Evolutionary conservation across 192 early-diverging fungal genomes (phyloP).

Genomic region (Coemansia sp.): DNA sequence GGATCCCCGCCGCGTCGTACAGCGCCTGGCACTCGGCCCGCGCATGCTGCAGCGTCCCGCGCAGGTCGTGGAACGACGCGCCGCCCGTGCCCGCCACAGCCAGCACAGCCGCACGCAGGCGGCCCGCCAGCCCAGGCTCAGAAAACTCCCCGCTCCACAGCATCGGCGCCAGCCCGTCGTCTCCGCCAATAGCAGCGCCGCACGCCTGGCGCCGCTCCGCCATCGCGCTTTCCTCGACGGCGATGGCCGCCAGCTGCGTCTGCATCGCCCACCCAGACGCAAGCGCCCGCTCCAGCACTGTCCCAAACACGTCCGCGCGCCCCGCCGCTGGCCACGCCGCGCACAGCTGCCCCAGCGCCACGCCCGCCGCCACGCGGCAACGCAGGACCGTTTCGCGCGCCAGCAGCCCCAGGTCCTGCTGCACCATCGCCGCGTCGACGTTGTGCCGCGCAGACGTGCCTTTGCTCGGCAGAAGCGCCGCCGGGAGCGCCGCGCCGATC

Average conservation of each 20-base stretch:
- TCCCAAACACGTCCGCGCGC: conserved; percentile 52
- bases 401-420: conserved; percentile 86
- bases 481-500: conserved; percentile 74
- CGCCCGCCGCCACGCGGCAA: conserved; percentile 73
- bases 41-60: not conserved
- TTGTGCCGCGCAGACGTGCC: conserved; percentile 55
- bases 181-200: not conserved
- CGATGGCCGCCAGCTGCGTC: conserved; percentile 69
- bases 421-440: conserved; percentile 87
- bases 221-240: conserved; percentile 79
- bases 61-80: not conserved
- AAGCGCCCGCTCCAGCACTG: conserved; percentile 61
- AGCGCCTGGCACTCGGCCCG: conserved; percentile 5
- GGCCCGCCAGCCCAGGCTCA: not conserved
- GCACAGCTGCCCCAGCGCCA: conserved; percentile 75
- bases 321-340: conserved; percentile 56
- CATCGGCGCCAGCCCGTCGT: conserved; percentile 37
- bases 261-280: conserved; percentile 74
- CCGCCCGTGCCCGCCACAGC: conserved; percentile 32
- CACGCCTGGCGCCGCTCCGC: conserved; percentile 48
- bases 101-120: conserved; percentile 56
- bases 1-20: conserved; percentile 20
- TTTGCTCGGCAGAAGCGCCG: conserved; percentile 31
- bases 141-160: not conserved
- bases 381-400: conserved; percentile 72